Base-by-base conservation (phyloP, 179 eudicot genomes). In the Beta macrorhiza region DNA sequence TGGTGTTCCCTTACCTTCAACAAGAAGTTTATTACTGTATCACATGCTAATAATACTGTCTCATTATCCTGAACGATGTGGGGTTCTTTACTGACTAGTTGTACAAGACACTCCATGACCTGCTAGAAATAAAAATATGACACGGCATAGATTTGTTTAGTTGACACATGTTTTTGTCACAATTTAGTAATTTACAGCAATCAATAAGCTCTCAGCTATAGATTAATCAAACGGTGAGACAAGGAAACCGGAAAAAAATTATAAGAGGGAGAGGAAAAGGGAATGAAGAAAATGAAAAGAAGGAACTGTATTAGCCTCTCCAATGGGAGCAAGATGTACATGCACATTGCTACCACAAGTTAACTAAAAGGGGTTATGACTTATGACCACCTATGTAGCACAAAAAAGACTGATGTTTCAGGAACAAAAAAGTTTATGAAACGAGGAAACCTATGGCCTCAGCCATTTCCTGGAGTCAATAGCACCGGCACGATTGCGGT, bases 21-120 rank as follows among this genome's bases (percentile, higher is more conserved):
- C 80, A 96, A 88, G 75, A 92, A 73, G 87, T 96, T 96, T 87
- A 94, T 72, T 55, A 94, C 80, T 67, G 91, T 94, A 87, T 96
- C 99, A 83, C 97, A 96, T 47, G 96, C 98, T 88, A 96, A 85
- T 80, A 81, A 92, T 83, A 92, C 79, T 74, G 89, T 76, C 81
- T 88, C 82, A 62, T 63, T 72, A 78, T 91, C 90, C 79, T 87
- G 90, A 51, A 22, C 53, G 62, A 69, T 78, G 71, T 72, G 49
- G 77, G 86, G 81, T 83, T 80, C 84, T 56, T 89, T 78, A 63
- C 73, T 78, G 73, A 94, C 80, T 86, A 96, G 82, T 79, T 87
- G 87, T 74, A 92, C 81, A 64, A 96, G 90, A 84, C 88, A 96
- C 13, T 85, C 87, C 80, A 90, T 86, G 82, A 92, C 94, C 98